A percentile compares a stretch with the other conserved stretches of the same genome.
Evolutionary conservation across 2,329 filamentous ascomycete species (phyloP).

Genomic region (Pyrenophora seminiperda): DNA sequence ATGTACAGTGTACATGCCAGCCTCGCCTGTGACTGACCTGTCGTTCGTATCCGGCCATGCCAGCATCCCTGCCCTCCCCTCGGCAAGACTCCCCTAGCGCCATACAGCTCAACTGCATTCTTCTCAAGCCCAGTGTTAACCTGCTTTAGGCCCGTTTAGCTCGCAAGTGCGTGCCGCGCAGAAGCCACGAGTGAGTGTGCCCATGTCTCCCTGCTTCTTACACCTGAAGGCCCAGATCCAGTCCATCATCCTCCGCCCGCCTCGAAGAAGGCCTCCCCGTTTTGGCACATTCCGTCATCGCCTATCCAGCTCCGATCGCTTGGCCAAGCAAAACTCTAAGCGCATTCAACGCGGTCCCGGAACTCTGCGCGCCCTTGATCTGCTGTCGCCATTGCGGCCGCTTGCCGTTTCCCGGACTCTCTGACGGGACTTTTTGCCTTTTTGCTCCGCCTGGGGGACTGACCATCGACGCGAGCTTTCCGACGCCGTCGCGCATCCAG

Average conservation of each 20-base stretch:
- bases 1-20: background rate
- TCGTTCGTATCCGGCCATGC: background rate
- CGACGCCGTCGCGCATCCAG: slow-evolving; percentile 15
- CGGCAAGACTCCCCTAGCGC: slow-evolving; percentile 22
- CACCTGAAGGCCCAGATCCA: slow-evolving; percentile 33
- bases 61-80: slow-evolving; percentile 12
- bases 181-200: slow-evolving; percentile 28
- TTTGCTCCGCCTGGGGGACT: background rate
- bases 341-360: slow-evolving; percentile 14
- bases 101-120: slow-evolving; percentile 26
- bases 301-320: slow-evolving; percentile 17
- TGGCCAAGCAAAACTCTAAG: slow-evolving; percentile 21
- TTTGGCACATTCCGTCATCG: slow-evolving; percentile 32
- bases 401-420: slow-evolving; percentile 3
- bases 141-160: slow-evolving; percentile 38
- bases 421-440: background rate
- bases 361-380: slow-evolving; percentile 24
- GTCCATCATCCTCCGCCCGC: slow-evolving; percentile 25
- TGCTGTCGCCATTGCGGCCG: slow-evolving; percentile 4
- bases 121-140: slow-evolving; percentile 31
- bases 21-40: background rate
- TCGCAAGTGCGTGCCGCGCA: slow-evolving; percentile 24
- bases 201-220: slow-evolving; percentile 33
- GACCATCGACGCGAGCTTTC: background rate
- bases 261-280: slow-evolving; percentile 26